Conservation (phyloP, 148 eudicot species). For the Amaranthus hypochondriacus region DNA sequence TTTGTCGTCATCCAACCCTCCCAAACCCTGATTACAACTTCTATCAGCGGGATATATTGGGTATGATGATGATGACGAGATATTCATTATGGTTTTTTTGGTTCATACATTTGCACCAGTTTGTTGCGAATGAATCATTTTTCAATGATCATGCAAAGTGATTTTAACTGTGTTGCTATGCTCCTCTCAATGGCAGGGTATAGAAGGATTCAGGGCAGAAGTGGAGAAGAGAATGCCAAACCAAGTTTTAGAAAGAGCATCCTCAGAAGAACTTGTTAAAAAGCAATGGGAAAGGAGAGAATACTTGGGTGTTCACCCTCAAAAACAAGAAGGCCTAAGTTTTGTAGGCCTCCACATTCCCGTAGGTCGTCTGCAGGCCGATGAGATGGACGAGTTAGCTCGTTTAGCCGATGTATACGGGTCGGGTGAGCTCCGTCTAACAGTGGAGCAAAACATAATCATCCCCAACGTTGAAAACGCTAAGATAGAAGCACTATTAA, state of each 20-base stretch:
- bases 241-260: conserved; percentile 61
- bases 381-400: conserved; percentile 91
- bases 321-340: conserved; percentile 83
- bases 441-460: conserved; percentile 91
- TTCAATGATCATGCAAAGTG: neutral
- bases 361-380: conserved; percentile 87
- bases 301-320: conserved; percentile 79
- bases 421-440: conserved; percentile 85
- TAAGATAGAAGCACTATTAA: conserved; percentile 57
- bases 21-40: too few species aligned
- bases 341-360: conserved; percentile 90
- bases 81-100: neutral
- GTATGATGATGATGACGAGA: too few species aligned
- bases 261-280: conserved; percentile 62
- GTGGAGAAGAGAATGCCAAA: conserved; percentile 88
- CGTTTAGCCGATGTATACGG: conserved; percentile 84
- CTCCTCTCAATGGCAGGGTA: conserved; percentile 46
- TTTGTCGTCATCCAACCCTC: too few species aligned
- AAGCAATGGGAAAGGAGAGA: conserved; percentile 86
- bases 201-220: conserved; percentile 80
- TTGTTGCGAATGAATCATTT: neutral
- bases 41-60: too few species aligned
- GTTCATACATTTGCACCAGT: too few species aligned
- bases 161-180: neutral
- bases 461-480: conserved; percentile 77